Conservation (phyloP, 495 filamentous ascomycete species). For the Viridothelium virens region DNA sequence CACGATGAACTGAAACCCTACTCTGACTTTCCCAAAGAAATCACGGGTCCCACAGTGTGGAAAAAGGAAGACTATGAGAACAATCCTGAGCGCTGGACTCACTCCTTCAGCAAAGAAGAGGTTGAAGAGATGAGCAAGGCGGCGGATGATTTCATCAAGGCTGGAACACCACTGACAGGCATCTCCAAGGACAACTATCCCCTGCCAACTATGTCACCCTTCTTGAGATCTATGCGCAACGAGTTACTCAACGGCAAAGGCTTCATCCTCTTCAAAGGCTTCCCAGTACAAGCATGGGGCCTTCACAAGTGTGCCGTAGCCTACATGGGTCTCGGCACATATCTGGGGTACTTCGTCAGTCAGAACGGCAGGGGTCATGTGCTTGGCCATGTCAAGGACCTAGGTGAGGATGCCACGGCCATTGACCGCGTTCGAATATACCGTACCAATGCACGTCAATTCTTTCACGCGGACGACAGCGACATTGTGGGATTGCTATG, state of each 20-base stretch:
- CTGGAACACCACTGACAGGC: slow-evolving; percentile 57
- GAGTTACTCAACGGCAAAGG: slow-evolving; percentile 79
- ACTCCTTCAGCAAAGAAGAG: slow-evolving; percentile 58
- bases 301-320: slow-evolving; percentile 71
- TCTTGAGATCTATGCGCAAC: slow-evolving; percentile 51
- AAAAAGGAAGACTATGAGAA: slow-evolving; percentile 60
- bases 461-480: slow-evolving; percentile 74
- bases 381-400: slow-evolving; percentile 82
- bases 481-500: slow-evolving; percentile 85
- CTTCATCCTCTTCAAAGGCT: slow-evolving; percentile 80
- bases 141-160: slow-evolving; percentile 59
- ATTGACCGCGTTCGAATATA: slow-evolving; percentile 84
- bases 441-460: slow-evolving; percentile 75
- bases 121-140: slow-evolving; percentile 58
- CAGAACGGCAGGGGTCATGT: slow-evolving; percentile 87
- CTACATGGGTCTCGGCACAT: slow-evolving; percentile 84
- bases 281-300: slow-evolving; percentile 72
- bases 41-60: slow-evolving; percentile 74
- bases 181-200: slow-evolving; percentile 66
- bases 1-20: slow-evolving; percentile 61
- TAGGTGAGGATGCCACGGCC: slow-evolving; percentile 71
- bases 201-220: slow-evolving; percentile 52
- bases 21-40: slow-evolving; percentile 62
- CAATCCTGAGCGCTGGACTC: slow-evolving; percentile 68
- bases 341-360: slow-evolving; percentile 76